phyloP scores from a whole-genome alignment of 106 monocot species.

The Cymbidium sinense region DNA sequence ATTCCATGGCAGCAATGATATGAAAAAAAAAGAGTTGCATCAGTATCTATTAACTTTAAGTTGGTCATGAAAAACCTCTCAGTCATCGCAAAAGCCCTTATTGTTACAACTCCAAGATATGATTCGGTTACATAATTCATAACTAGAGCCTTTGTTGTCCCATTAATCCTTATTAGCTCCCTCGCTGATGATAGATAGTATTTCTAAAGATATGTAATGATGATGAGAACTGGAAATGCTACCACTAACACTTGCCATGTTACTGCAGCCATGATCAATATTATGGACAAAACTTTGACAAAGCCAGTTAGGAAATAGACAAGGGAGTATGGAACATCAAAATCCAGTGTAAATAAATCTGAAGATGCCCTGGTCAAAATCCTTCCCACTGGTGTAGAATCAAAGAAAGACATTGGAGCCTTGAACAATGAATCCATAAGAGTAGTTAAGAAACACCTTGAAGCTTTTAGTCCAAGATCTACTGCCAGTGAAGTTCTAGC shows the following conservation, averaged over 20 bases:
- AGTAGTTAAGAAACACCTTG: no score
- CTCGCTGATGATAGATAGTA: conserved; percentile 78
- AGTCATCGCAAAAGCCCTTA: conserved; percentile 48
- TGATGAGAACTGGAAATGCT: no score
- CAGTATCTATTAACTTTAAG: no score
- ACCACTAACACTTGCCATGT: no score
- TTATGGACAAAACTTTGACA: conserved; percentile 26
- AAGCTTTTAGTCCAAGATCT: no score
- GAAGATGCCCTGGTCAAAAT: conserved; percentile 77
- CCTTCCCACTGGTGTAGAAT: conserved; percentile 80
- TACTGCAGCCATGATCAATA: no score
- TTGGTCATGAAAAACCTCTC: conserved; percentile 66
- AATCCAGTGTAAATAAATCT: conserved; percentile 75
- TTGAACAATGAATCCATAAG: conserved; percentile 79
- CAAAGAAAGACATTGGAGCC: conserved; percentile 88
- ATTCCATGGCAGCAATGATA: conserved; percentile 59
- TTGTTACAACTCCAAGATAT: conserved; percentile 71
- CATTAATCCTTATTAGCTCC: conserved; percentile 79
- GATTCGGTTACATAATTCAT: no score
- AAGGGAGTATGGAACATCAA: no score
- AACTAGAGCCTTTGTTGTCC: no score
- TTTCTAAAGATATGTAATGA: conserved; percentile 43
- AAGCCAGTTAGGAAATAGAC: conserved; percentile 30
- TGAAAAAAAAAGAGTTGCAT: conserved; percentile 70
- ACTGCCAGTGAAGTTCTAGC: conserved; percentile 38